Conservation (phyloP, 1,139 yeast genomes). For the Saccharomyces hybrid region DNA sequence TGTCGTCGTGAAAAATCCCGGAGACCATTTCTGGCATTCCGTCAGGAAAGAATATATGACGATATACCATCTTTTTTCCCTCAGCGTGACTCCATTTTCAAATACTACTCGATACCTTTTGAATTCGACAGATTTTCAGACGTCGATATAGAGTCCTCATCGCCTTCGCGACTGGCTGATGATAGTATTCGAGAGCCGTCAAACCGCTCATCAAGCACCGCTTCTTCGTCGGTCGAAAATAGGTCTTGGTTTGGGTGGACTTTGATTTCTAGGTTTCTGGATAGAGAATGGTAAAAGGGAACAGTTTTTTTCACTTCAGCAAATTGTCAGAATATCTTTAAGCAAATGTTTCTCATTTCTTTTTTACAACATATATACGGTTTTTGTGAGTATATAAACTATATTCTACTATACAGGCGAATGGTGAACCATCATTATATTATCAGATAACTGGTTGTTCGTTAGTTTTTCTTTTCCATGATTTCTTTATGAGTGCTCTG, state of each 20-base stretch:
- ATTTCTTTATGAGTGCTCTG: conserved; percentile 13
- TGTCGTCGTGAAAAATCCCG: conserved; percentile 10
- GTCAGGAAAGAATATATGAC: conserved; percentile 9
- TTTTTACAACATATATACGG: background rate
- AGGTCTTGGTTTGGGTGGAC: conserved; percentile 19
- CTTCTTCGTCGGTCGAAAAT: conserved; percentile 1
- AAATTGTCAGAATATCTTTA: background rate
- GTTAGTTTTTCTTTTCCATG: background rate
- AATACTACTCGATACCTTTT: conserved; percentile 9
- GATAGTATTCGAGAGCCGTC: background rate
- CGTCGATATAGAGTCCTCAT: conserved; percentile 7
- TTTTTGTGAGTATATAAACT: background rate
- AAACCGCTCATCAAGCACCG: background rate
- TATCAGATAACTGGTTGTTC: background rate
- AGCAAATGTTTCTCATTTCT: background rate
- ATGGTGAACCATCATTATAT: background rate
- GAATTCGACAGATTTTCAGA: conserved; percentile 5
- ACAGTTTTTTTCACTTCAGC: background rate
- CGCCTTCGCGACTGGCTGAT: conserved; percentile 3
- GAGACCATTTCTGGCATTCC: conserved; percentile 2
- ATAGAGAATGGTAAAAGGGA: conserved; percentile 7
- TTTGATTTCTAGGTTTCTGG: conserved; percentile 14
- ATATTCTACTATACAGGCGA: background rate
- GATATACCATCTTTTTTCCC: conserved; percentile 18
- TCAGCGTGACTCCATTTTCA: conserved; percentile 10